Percentiles rank a stretch among this genome's conserved stretches.
Conservation (phyloP, 2,329 filamentous ascomycete genomes). For the Dissoconium aciculare region DNA sequence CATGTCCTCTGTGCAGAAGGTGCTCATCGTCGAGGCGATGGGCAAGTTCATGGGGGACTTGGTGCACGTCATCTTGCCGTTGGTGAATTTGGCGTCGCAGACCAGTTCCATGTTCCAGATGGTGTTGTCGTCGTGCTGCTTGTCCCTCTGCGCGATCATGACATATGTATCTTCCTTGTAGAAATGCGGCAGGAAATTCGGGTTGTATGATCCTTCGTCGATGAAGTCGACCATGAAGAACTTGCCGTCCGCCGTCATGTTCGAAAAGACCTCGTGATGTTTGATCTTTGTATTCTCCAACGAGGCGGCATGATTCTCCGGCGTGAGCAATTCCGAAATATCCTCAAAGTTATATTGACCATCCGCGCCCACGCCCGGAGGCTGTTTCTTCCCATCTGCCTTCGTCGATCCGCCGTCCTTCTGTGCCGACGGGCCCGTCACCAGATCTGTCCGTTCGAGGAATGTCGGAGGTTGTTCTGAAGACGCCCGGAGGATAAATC, state of each 20-base stretch:
- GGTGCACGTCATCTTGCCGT: conserved; percentile 5
- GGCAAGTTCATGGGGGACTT: conserved; percentile 3
- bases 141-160: conserved; percentile 5
- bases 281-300: conserved; percentile 4
- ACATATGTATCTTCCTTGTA: conserved; percentile 5
- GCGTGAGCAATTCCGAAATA: conserved; percentile 1
- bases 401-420: not conserved
- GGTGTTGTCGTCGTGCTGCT: conserved; percentile 1
- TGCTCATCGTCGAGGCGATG: conserved; percentile 4
- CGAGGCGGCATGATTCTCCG: conserved; percentile 4
- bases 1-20: not conserved
- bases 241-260: conserved; percentile 4
- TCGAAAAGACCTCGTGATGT: conserved; percentile 2
- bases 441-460: not conserved
- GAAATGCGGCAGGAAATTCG: conserved; percentile 5
- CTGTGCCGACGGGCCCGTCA: not conserved
- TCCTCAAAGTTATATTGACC: not conserved
- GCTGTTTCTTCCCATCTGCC: not conserved
- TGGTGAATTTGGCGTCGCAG: conserved; percentile 4
- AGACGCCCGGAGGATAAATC: not conserved
- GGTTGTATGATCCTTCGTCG: conserved; percentile 4
- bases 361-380: not conserved
- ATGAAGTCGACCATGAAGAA: conserved; percentile 5
- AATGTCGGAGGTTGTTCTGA: not conserved
- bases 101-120: conserved; percentile 3